Evolutionary conservation across 768 basidiomycete species (phyloP), one percentile per base, ranked within the genome.

Genomic region (Sarcomyxa edulis): DNA sequence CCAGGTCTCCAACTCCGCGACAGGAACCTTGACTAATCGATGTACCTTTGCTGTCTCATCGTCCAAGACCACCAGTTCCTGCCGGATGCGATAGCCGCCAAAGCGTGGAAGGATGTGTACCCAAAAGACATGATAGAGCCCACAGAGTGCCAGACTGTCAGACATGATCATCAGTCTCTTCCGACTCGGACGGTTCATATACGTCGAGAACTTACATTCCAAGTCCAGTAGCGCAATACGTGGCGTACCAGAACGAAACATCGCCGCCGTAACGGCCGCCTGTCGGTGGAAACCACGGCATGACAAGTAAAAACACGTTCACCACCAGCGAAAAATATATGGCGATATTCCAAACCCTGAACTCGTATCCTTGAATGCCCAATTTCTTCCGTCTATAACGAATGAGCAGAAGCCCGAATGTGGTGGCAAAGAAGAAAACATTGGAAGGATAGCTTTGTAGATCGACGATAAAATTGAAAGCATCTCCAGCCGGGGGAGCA

Each of bases 201-300:
- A n/a, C n/a, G n/a, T n/a, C n/a, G 14, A 28, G 16, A 18, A 57
- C 59, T 45, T 45, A 65, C 60, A 65, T 52, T 26, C 40, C 61
- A 16, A 64, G 47, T 1, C 64, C 64, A 21, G 62, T 61, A 25
- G 64, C 56, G 47, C 65, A 65, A 45, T 64, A 65, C 8, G 65
- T 65, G 0, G 65, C 65, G 37, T 64, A 67, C 54, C 64, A 67
- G 51, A 67, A 67, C 45, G 58, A 62, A 32, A 67, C 64, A 35
- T 67, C 64, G 15, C 65, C 65, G 12, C 47, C 61, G 33, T 64
- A 51, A n/a, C n/a, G n/a, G n/a, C 66, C 66, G 7, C 61, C 56
- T 25, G 43, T 44, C 4, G 66, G 66, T 5, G 65, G 67, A 3
- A 66, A 58, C 65, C 67, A 69, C 11, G 67, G 65, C 32, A 67